Base-by-base conservation (phyloP, 805 yeast species). In the Grigorovia jiainica region DNA sequence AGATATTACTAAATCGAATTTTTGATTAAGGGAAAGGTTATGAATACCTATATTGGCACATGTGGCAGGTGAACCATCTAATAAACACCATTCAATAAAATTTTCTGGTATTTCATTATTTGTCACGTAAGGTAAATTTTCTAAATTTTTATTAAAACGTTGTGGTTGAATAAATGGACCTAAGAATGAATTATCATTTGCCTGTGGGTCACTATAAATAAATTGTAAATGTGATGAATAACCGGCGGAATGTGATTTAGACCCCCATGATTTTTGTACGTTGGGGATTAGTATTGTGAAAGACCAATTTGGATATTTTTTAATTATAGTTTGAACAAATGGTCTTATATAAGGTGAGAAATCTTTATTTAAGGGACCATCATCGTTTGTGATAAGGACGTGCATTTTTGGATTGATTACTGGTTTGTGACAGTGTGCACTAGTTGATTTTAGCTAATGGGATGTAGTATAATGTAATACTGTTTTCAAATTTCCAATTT, bases 1-100 rank as follows among this genome's bases (percentile, higher is more conserved):
- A 42, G 95, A 83, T 18, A 92, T 61, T 5, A 92, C 96, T 45
- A 90, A 66, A 62, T 92, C 97, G 18, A 89, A 76, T 1, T 66
- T 64, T 36, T 72, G 67, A 18, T 67, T 60, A 11, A 36, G 36
- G 44, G 73, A 68, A 42, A 87, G 59, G 55, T 86, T 87, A 53
- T 86, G 79, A 35, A 85, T 63, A 2, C 97, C 98, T 43, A 92
- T 76, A 61, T 90, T 95, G 4, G 95, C 74, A 63, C 97, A 87
- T 2, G 95, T 83, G 13, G 97, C 98, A 0, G 98, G 98, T 0
- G 98, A 92, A 34, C 95, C 95, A 60, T 86, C 87, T 9, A 92
- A 66, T 38, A 90, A 65, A 31, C 78, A 73, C 97, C 97, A 92
- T 61, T 87, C 95, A 52, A 80, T 79, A 50, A 67, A 63, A 38